Evolutionary conservation across 2,329 filamentous ascomycete genomes (phyloP).

Genomic region (Monascus ruber): DNA sequence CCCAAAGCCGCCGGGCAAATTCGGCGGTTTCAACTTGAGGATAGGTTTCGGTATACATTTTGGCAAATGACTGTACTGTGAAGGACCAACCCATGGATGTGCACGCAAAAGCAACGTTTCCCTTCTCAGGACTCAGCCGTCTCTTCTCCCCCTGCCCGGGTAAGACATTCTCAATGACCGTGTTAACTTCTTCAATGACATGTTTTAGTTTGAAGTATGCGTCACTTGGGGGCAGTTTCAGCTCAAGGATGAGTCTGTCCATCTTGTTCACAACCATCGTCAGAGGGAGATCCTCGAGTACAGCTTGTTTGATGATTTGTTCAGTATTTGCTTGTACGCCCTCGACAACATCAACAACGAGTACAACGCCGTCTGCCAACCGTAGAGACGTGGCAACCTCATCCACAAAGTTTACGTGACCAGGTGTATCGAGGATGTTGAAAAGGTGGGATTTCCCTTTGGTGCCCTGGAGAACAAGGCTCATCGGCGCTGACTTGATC

Average conservation of each 20-base stretch:
- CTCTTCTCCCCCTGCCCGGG: conserved; percentile 68
- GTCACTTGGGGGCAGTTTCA: conserved; percentile 86
- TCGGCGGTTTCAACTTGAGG: conserved; percentile 69
- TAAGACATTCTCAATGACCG: conserved; percentile 75
- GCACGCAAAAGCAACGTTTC: conserved; percentile 95
- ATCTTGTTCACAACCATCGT: conserved; percentile 94
- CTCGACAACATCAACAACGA: conserved; percentile 93
- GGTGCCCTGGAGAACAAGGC: conserved; percentile 72
- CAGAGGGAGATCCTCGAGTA: conserved; percentile 77
- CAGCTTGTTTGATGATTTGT: conserved; percentile 91
- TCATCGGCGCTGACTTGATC: conserved; percentile 91
- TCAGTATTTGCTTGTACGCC: conserved; percentile 98
- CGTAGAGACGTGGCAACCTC: conserved; percentile 84
- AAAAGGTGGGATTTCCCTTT: conserved; percentile 90
- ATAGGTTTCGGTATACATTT: conserved; percentile 89
- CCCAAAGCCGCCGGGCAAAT: conserved; percentile 81
- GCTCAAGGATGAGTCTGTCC: conserved; percentile 85
- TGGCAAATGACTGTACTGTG: conserved; percentile 83
- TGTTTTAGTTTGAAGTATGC: conserved; percentile 99
- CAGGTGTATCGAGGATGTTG: conserved; percentile 91
- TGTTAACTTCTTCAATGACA: conserved; percentile 97
- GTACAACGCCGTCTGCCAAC: conserved; percentile 78
- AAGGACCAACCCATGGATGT: conserved; percentile 95
- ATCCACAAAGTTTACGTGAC: conserved; percentile 97
- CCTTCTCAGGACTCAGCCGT: conserved; percentile 86